Base-by-base conservation (phyloP, 306 rosid genomes). In the Elaeagnus macrophylla region DNA sequence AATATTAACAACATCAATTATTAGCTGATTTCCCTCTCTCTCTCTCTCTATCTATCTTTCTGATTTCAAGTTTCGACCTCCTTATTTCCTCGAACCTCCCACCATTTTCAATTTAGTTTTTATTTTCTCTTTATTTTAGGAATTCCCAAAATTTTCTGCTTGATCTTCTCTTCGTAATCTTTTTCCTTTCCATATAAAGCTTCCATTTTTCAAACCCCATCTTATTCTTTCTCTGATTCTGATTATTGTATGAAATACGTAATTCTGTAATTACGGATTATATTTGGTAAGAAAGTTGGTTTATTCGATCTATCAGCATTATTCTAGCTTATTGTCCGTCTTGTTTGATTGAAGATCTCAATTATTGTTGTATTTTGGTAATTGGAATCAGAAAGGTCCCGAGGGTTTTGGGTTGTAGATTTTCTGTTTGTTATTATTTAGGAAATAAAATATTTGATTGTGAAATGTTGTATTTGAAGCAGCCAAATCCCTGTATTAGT, bases 381-480 rank as follows among this genome's bases (percentile, higher is more conserved):
- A 49, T 47, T 71, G 67, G 57, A 71, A 42, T 54, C 32, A 61
- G 47, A 70, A 54, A 47, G 73, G 72, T 67, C 42, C 2, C 2
- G 4, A 25, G 32, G 32, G 32, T 25, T 25, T 25, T 56, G 55
- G 44, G 37, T 44, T 25, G 4, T 25, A 2, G 32, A 25, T 25
- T 11, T 49, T 44, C 7, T 1, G 5, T 56, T 42, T 15, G 7
- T 11, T 3, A 18, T 12, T 19, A 9, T 35, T 6, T 10, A 10
- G 45, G 32, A 5, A 19, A 10, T 53, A 9, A 16, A 11, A 10
- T 19, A 6, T 17, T 10, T 35, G 0, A 10, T 13, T 16, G 36
- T 37, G 57, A 66, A 51, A 86, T 90, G 95, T 74, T 90, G 83
- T 90, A 86, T 81, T 64, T 81, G 94, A 83, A 86, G 87, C 95